Conservation (phyloP, 129 eudicot genomes). For the Pulicaria dysenterica region DNA sequence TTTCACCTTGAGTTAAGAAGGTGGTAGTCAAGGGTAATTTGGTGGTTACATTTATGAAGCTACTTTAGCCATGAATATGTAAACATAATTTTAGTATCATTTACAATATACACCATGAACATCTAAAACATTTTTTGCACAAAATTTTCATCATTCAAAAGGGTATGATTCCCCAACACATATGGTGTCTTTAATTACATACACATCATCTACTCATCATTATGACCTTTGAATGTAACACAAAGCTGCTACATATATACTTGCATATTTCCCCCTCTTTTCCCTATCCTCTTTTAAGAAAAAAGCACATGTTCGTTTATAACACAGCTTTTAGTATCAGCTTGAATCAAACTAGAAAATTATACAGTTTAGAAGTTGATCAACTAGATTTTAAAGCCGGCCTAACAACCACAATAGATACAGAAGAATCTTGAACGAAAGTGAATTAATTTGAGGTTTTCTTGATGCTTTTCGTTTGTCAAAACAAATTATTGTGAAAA, state of each 20-base stretch:
- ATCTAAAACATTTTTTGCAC: conserved; percentile 32
- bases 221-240: neutral
- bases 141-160: conserved; percentile 27
- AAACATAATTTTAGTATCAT: conserved; percentile 38
- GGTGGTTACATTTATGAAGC: conserved; percentile 40
- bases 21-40: conserved; percentile 33
- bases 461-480: neutral
- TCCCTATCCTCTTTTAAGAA: neutral
- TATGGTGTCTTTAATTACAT: conserved; percentile 4
- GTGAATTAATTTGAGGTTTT: conserved; percentile 3
- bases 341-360: neutral
- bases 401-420: conserved; percentile 4
- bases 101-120: conserved; percentile 23
- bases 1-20: conserved; percentile 32
- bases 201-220: conserved; percentile 26
- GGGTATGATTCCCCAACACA: conserved; percentile 30
- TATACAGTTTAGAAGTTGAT: neutral
- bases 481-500: no score
- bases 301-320: neutral
- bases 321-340: neutral
- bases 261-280: neutral
- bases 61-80: conserved; percentile 40
- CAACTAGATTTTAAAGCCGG: neutral
- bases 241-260: neutral
- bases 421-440: conserved; percentile 13